Base-by-base conservation (phyloP, 805 yeast species). In the Komagataella mondaviorum region DNA sequence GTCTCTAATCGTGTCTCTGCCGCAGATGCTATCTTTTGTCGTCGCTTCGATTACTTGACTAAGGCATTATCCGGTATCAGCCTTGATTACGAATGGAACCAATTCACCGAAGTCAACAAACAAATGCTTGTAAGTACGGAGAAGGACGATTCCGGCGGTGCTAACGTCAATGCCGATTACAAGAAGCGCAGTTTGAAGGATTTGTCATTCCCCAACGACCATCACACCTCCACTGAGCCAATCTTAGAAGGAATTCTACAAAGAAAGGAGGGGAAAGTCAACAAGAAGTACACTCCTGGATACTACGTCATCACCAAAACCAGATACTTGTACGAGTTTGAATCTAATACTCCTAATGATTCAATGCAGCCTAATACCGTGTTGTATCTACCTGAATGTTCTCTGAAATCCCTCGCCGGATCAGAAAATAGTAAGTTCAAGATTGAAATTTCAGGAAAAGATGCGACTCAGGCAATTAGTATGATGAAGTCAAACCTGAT, bases 281-380 rank as follows among this genome's bases (percentile, higher is more conserved):
- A 66, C 50, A 72, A 73, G 56, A 61, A 66, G 51, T 76, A 70
- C 60, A 63, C 64, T 50, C 62, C 76, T 7, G 70, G 67, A 56
- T 77, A 70, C 59, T 77, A 69, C 56, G 80, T 72, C 45, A 62
- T 77, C 46, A 70, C 80, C 5, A 72, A 71, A 30, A 57, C 77
- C 1, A 65, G 71, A 20, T 73, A 65, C 57, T 57, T 77, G 20
- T 70, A 71, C 54, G 77, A 73, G 55, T 76, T 72, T 61, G 71
- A 71, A 53, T 65, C 76, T 12, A 66, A 70, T 52, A 71, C 76
- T 23, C 63, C 61, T 48, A 56, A 63, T 47, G 78, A 73, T 54
- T 63, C 75, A 6, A 55, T 55, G 17, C 65, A 66, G n/a, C 81
- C 81, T 14, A 71, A 71, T 22, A 56, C 72, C 46, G 67, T 72